Base-by-base conservation (phyloP, 2,329 filamentous ascomycete species). In the Botrytis fragariae region DNA sequence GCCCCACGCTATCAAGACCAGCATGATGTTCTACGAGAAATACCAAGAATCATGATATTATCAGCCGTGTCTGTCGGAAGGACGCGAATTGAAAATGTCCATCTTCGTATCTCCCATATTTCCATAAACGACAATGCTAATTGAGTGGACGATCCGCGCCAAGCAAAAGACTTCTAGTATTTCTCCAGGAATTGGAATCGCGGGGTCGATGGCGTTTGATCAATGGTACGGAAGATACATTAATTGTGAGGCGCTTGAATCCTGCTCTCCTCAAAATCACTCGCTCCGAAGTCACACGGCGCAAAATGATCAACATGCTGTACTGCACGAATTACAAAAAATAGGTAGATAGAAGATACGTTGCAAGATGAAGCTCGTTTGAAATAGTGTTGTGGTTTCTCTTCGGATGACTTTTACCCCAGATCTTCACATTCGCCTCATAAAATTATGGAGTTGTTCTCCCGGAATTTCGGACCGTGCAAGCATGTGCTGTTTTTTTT, bases 391-490 rank as follows among this genome's bases (percentile, higher is more conserved):
- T 68, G 48, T 57, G 25, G 44, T 16, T 69, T 68, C 42, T 32
- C 37, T 69, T 69, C 65, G 44, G 65, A 44, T 69, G 65, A 57
- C 65, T 69, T 32, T 69, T 57, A 69, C 65, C 65, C 37, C 65
- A 69, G 48, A 69, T 69, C 48, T 57, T 35, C 65, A 39, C 65
- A 32, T 39, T 69, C 65, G 35, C 48, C 65, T 59, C 65, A 42
- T 18, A 44, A n/a, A 14, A 9, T 20, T 32, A 68, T 37, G 54
- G 16, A 69, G 39, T 16, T 51, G 44, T 32, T 68, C 51, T 42
- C 51, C 65, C 35, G 65, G 65, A n/a, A 57, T 42, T 69, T 69
- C 65, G 65, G 65, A 69, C 65, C 65, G 65, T 44, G n/a, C 20
- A 69, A 57, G 48, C 48, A 69, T 59, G 3, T 57, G 7, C 25